Percentiles rank a stretch among this genome's conserved stretches.
These are phyloP conservation scores for Kodamaea restingae DNA, from an alignment of 805 yeast genomes.

Conservation along the genomic window DNA sequence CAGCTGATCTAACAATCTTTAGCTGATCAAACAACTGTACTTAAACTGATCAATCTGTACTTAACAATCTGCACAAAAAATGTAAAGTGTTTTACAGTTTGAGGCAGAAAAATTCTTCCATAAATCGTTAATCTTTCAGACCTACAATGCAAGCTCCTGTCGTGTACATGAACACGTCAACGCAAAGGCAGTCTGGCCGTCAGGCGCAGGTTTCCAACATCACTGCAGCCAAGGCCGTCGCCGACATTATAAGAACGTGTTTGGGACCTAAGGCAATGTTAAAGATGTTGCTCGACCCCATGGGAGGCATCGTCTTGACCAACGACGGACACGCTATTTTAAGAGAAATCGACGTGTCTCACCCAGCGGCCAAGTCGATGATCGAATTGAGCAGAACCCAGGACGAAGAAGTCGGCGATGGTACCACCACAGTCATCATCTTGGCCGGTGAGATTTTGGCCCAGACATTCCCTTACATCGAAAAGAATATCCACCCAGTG, in stretches of 20 bases:
- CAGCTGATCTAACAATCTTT: too few relatives aligned
- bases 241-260: slow-evolving; percentile 96
- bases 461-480: slow-evolving; percentile 90
- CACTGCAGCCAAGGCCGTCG: slow-evolving; percentile 99
- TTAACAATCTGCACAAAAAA: too few relatives aligned
- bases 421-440: slow-evolving; percentile 95
- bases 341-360: slow-evolving; percentile 95
- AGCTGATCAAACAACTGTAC: too few relatives aligned
- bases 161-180: slow-evolving; percentile 62
- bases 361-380: slow-evolving; percentile 99
- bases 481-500: slow-evolving; percentile 95
- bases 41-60: too few relatives aligned
- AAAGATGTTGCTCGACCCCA: slow-evolving; percentile 95
- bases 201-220: slow-evolving; percentile 96
- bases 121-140: slow-evolving; percentile 4
- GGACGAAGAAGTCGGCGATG: slow-evolving; percentile 98
- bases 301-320: slow-evolving; percentile 93
- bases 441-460: slow-evolving; percentile 96
- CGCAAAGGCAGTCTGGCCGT: slow-evolving; percentile 93
- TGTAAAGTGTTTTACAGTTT: slow-evolving; percentile 2
- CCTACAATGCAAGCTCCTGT: slow-evolving; percentile 45
- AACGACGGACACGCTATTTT: slow-evolving; percentile 98
- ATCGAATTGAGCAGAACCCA: slow-evolving; percentile 94
- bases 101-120: slow-evolving; percentile 1
- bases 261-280: slow-evolving; percentile 99